Base-by-base conservation (phyloP, 345 rosid genomes). In the Rhodomyrtus tomentosa region DNA sequence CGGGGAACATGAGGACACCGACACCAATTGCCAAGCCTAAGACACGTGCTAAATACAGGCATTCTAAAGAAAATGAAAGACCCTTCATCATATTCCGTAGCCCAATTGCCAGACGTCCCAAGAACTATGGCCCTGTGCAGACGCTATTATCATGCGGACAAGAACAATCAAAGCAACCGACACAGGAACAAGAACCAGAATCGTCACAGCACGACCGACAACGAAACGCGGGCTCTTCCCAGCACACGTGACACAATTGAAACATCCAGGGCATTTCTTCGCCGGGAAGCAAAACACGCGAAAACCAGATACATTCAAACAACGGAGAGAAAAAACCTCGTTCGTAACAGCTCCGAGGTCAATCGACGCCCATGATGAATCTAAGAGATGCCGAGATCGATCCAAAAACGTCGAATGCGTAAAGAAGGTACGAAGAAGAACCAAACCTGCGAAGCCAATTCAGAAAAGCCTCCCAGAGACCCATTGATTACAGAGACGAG, bases 401-500 rank as follows among this genome's bases (percentile, higher is more conserved):
- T 68, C 76, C 45, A 9, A 42, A 42, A 18, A 36, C 45, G 25
- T 49, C 79, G 79, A 68, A 62, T 29, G 74, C 74, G 74, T 16
- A 3, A 62, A 16, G 8, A 7, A 38, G 3, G 54, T 51, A 7
- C 18, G 74, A 29, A 29, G 54, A 82, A 29, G 82, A 53, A 42
- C 21, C 55, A 13, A 68, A 92, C 96, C 95, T 93, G 56, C 95
- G 96, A 81, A 93, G 96, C 96, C 96, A 93, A 89, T 92, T 92
- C 90, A 93, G 95, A 87, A 93, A 87, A 85, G 93, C 93, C 88
- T 93, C 96, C 92, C 89, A 93, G 59, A 92, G 89, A 51, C 95
- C 95, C 96, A 93, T 93, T 1, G 74, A 36, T 68, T 68, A 24
- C 45, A 9, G 79, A 20, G 55, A 53, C 10, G 2, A 20, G 14